Percentiles rank a stretch among this genome's conserved stretches.
Conservation (phyloP, 495 filamentous ascomycete species). For the Podospora anserina region DNA sequence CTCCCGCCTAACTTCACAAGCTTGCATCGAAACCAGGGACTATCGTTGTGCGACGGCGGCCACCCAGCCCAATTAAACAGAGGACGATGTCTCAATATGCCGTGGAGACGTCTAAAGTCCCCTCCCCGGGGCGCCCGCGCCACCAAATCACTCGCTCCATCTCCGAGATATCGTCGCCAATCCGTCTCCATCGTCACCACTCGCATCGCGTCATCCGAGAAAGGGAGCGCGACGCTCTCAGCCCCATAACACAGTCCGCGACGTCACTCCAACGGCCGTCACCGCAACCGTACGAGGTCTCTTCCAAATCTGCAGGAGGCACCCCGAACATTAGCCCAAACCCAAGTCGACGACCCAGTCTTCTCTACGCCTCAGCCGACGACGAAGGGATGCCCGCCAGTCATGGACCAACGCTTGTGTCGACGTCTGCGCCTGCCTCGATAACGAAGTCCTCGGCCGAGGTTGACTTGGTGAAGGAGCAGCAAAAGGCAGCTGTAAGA, state of each 20-base stretch:
- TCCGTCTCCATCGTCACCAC: slow-evolving; percentile 45
- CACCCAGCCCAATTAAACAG: slow-evolving; percentile 7
- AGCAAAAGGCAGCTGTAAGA: slow-evolving; percentile 38
- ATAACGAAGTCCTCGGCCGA: slow-evolving; percentile 27
- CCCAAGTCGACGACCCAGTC: slow-evolving; percentile 40
- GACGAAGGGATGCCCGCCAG: slow-evolving; percentile 27
- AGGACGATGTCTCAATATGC: slow-evolving; percentile 39
- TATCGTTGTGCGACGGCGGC: slow-evolving; percentile 18
- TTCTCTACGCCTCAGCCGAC: slow-evolving; percentile 35
- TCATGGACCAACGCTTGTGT: background rate
- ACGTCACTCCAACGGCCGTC: slow-evolving; percentile 27
- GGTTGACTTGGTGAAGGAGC: slow-evolving; percentile 39
- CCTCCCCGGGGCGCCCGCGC: slow-evolving; percentile 41
- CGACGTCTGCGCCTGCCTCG: slow-evolving; percentile 15
- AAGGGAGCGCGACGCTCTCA: slow-evolving; percentile 37
- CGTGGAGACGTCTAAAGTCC: slow-evolving; percentile 27
- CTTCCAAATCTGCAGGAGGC: slow-evolving; percentile 38
- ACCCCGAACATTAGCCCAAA: slow-evolving; percentile 45
- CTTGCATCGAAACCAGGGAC: background rate
- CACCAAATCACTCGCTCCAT: slow-evolving; percentile 51
- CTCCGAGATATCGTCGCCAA: slow-evolving; percentile 48
- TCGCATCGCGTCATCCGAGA: slow-evolving; percentile 31
- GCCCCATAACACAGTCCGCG: slow-evolving; percentile 33
- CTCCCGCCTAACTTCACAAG: slow-evolving; percentile 3
- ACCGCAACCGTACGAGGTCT: slow-evolving; percentile 37